Conservation (phyloP, 345 rosid species). For the Hibiscus trionum region DNA sequence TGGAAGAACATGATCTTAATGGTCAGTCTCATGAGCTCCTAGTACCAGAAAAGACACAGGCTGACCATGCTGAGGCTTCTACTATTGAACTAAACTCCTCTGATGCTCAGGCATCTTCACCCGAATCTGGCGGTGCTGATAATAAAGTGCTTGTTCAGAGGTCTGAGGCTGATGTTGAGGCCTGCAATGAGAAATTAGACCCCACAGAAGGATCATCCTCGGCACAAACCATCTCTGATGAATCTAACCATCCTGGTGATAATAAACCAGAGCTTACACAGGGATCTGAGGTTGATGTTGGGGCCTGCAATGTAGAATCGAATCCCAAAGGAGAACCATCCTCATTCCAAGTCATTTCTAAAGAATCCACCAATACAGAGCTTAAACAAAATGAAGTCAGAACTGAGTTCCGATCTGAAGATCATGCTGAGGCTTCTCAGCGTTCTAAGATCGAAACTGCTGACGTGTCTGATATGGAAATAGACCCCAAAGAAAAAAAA, state of each 20-base stretch:
- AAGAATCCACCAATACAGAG: conserved; percentile 13
- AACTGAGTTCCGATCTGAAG: conserved; percentile 8
- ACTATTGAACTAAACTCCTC: background rate
- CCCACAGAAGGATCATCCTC: conserved; percentile 1
- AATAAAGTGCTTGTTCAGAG: background rate
- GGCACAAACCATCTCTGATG: background rate
- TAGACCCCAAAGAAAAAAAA: conserved; percentile 2
- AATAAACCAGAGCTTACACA: conserved; percentile 10
- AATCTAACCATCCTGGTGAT: conserved; percentile 10
- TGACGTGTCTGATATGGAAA: conserved; percentile 8
- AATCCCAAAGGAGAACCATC: background rate
- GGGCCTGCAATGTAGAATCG: background rate
- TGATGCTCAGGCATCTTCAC: conserved; percentile 5
- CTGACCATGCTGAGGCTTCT: background rate
- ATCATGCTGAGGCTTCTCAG: background rate
- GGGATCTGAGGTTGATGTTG: conserved; percentile 2
- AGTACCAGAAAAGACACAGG: background rate
- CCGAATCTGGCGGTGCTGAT: background rate
- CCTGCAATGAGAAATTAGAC: background rate
- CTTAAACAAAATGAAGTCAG: conserved; percentile 9
- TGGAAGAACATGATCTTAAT: background rate
- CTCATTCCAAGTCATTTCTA: background rate
- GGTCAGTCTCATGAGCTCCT: conserved; percentile 1
- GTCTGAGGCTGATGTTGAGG: background rate
- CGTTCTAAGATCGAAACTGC: background rate